Conservation (phyloP, 2,329 filamentous ascomycete species). For the Neonectria hederae region DNA sequence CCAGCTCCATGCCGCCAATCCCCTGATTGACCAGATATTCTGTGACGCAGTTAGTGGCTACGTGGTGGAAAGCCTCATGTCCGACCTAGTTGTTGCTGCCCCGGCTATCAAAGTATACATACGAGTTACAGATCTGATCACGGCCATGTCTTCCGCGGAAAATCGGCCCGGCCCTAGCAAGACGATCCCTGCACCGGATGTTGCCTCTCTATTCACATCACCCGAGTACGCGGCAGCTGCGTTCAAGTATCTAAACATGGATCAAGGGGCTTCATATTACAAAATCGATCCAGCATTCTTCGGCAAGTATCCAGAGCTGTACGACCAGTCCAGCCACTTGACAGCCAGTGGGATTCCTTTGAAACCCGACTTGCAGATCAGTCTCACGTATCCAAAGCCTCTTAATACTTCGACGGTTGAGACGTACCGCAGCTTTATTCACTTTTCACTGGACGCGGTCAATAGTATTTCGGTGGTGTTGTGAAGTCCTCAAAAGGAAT, state of each 20-base stretch:
- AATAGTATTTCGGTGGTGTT: constrained; percentile 26
- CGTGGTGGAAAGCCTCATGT: constrained; percentile 45
- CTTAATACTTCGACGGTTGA: constrained; percentile 42
- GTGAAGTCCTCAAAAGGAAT: too few species aligned
- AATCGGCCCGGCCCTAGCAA: constrained; percentile 5
- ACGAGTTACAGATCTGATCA: constrained; percentile 44
- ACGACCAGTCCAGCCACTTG: constrained; percentile 39
- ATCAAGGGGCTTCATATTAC: constrained; percentile 44
- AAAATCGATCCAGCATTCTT: constrained; percentile 48
- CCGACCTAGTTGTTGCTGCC: constrained; percentile 39
- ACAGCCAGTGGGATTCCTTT: constrained; percentile 44
- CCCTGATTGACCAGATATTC: constrained; percentile 45
- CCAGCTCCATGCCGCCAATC: constrained; percentile 45
- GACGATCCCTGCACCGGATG: constrained; percentile 39
- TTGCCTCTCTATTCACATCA: constrained; percentile 34
- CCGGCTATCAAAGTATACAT: constrained; percentile 42
- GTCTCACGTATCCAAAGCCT: constrained; percentile 44
- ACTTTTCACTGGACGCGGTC: constrained; percentile 44
- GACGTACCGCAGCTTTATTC: constrained; percentile 47
- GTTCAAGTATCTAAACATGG: constrained; percentile 45
- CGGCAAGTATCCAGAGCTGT: constrained; percentile 46
- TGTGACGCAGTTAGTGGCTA: constrained; percentile 47
- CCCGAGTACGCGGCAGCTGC: constrained; percentile 39
- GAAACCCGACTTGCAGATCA: constrained; percentile 42
- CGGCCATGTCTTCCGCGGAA: constrained; percentile 34